Percentiles rank a stretch among this genome's conserved stretches.
phyloP scores from a whole-genome alignment of 2,329 filamentous ascomycete genomes.

The Lasiodiplodia gonubiensis region DNA sequence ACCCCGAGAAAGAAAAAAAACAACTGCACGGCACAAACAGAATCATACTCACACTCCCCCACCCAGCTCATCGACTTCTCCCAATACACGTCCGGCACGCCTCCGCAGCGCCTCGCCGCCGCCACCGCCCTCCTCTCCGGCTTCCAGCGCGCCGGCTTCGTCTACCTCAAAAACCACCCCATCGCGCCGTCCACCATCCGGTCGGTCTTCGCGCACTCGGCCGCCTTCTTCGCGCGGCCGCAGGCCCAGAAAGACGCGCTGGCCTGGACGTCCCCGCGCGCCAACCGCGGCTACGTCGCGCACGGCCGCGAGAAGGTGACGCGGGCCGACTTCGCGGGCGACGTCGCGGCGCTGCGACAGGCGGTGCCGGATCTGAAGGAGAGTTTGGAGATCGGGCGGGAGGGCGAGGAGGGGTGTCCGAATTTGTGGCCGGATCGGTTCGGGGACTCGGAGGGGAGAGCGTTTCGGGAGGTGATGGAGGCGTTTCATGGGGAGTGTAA shows the following conservation, averaged over 20 bases:
- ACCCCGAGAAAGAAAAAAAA: not conserved
- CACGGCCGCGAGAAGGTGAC: constrained; percentile 52
- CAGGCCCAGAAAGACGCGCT: constrained; percentile 47
- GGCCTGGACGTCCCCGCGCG: constrained; percentile 51
- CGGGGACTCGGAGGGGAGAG: constrained; percentile 57
- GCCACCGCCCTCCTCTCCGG: constrained; percentile 76
- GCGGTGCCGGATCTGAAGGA: constrained; percentile 59
- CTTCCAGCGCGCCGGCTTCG: constrained; percentile 86
- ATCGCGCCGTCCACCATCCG: constrained; percentile 66
- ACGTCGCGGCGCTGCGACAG: constrained; percentile 44
- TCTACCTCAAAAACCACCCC: constrained; percentile 83
- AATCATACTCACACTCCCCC: not conserved
- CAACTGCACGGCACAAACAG: not conserved
- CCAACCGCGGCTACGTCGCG: constrained; percentile 57
- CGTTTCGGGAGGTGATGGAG: constrained; percentile 75
- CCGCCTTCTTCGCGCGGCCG: constrained; percentile 47
- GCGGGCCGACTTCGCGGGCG: constrained; percentile 42
- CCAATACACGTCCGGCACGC: constrained; percentile 68
- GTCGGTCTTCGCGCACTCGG: constrained; percentile 62
- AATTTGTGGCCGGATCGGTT: constrained; percentile 77
- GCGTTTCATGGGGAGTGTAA: constrained; percentile 78
- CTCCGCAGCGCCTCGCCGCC: constrained; percentile 62
- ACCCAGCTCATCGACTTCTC: constrained; percentile 78
- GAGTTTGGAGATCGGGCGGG: constrained; percentile 65
- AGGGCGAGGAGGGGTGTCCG: constrained; percentile 65